Evolutionary conservation across 1,139 yeast species (phyloP), one percentile per base, ranked within the genome.

Genomic region (Taphrina confusa): DNA sequence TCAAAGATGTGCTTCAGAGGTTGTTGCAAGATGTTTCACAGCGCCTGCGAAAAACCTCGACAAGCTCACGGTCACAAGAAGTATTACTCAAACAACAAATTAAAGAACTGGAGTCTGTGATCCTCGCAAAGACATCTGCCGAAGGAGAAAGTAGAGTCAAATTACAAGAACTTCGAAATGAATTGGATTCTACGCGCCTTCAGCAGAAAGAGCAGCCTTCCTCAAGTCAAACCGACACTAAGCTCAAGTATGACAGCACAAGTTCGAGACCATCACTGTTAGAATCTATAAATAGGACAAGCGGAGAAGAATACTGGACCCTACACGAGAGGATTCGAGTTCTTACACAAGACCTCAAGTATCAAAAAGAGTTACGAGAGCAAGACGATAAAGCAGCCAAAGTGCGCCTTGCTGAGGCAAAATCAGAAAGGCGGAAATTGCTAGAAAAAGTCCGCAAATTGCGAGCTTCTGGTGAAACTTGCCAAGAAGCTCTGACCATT

Each of bases 341-440:
- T 8, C 52, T 47, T n/a, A 31, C 39, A 12, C 52, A 33, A 22
- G 52, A 47, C 11, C 30, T 47, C 25, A 47, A 47, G 16, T 47
- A 47, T 18, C 52, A 47, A 14, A 47, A 47, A 14, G 52, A 47
- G 14, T 12, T 47, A 14, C 52, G 52, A 4, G 52, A 47, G 22
- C 52, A 47, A 22, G 52, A 47, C 30, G 52, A 47, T 20, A 31
- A 20, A 22, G 52, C 52, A 5, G 52, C 52, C 14, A 47, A 47
- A 30, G 16, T 42, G 8, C 27, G 52, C 5, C 23, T 33, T 14
- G 28, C 23, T 4, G 52, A 47, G 31, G 23, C 31, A 16, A 31
- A 33, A n/a, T 20, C 23, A 1, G 52, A 47, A 14, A 45, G 30
- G 22, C 8, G 42, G 23, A 34, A 11, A n/a, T n/a, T 47, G 42